These are phyloP conservation scores for Clohesyomyces aquaticus DNA, from an alignment of 495 filamentous ascomycete species.

Conservation along the genomic window DNA sequence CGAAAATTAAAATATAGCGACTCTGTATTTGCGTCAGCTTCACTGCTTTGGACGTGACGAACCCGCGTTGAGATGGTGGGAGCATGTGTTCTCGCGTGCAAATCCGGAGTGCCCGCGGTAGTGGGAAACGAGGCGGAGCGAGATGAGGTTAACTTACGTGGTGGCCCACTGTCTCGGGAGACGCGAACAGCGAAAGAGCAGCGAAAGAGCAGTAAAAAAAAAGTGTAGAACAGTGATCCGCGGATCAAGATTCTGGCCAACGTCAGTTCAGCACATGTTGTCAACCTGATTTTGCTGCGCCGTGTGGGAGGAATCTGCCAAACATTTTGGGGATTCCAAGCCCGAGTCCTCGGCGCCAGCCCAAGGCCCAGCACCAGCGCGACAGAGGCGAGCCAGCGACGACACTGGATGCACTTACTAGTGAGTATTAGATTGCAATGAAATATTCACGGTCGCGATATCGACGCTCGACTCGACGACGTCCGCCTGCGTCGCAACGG, in stretches of 20 bases:
- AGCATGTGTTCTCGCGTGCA: not conserved
- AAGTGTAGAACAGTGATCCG: not conserved
- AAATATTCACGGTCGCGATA: not conserved
- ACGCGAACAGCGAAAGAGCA: not conserved
- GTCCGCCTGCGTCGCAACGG: not conserved
- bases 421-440: not conserved
- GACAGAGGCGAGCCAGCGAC: not conserved
- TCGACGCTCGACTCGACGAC: not conserved
- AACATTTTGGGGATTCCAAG: not conserved
- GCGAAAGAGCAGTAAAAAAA: not conserved
- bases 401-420: not conserved
- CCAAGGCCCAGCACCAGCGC: not conserved
- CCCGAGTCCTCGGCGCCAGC: not conserved
- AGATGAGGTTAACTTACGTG: not conserved
- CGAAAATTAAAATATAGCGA: not conserved
- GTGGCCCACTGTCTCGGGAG: not conserved
- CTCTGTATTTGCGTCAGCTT: not conserved
- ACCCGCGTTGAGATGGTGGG: not conserved
- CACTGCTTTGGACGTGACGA: not conserved
- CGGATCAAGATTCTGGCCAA: not conserved
- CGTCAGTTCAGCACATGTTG: not conserved
- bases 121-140: not conserved
- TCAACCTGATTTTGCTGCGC: not conserved
- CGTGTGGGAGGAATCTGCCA: not conserved
- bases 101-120: not conserved